phyloP scores from a whole-genome alignment of 306 rosid genomes.

The Albizia julibrissin region DNA sequence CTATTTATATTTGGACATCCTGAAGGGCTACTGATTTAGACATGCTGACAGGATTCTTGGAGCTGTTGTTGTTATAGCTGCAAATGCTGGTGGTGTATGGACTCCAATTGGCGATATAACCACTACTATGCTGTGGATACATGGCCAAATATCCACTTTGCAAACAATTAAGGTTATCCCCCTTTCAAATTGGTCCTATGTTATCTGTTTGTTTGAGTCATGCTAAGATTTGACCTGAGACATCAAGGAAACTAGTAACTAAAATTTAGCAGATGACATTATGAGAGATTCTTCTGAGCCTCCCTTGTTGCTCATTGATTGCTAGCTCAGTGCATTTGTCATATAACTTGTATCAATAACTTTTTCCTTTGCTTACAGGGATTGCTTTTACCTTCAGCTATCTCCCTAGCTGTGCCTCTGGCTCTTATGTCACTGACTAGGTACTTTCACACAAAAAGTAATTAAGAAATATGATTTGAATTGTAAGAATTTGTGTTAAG shows the following conservation, averaged over 20 bases:
- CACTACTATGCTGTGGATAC: slow-evolving; percentile 97
- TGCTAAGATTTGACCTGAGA: neutral
- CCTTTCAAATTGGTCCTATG: slow-evolving; percentile 12
- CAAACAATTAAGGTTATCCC: slow-evolving; percentile 72
- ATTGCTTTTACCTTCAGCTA: slow-evolving; percentile 68
- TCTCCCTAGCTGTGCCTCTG: slow-evolving; percentile 85
- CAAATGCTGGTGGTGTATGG: slow-evolving; percentile 99
- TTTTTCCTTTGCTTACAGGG: slow-evolving; percentile 46
- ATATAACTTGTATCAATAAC: neutral
- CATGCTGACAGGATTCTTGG: slow-evolving; percentile 80
- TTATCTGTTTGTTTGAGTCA: neutral
- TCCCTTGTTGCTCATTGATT: neutral
- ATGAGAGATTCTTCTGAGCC: slow-evolving; percentile 7
- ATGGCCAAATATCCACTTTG: slow-evolving; percentile 85
- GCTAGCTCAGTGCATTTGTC: slow-evolving; percentile 14
- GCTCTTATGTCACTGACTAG: slow-evolving; percentile 85
- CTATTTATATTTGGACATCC: neutral
- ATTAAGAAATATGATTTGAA: slow-evolving; percentile 13
- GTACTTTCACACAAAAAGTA: slow-evolving; percentile 44
- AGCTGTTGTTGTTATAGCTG: slow-evolving; percentile 92
- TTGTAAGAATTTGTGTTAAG: slow-evolving; percentile 12
- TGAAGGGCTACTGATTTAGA: slow-evolving; percentile 35
- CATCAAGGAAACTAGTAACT: neutral
- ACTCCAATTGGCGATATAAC: slow-evolving; percentile 98
- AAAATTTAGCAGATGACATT: slow-evolving; percentile 5